phyloP scores from a whole-genome alignment of 805 yeast genomes.

The Blastobotrys parvus region DNA sequence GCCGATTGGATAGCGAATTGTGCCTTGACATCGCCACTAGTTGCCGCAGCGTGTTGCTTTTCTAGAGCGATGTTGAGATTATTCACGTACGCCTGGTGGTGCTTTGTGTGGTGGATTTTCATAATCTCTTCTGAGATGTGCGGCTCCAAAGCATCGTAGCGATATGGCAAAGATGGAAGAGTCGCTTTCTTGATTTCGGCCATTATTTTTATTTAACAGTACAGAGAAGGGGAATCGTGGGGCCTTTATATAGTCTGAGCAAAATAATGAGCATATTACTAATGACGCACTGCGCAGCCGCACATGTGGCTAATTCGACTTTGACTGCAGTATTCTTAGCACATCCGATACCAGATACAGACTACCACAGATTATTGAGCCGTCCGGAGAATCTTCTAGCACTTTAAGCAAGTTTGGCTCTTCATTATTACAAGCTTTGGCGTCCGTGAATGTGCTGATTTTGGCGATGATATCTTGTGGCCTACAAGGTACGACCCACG shows the following conservation, averaged over 20 bases:
- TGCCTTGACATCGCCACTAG: constrained; percentile 48
- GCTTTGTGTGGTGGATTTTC: constrained; percentile 64
- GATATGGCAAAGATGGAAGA: constrained; percentile 15
- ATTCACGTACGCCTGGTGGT: constrained; percentile 82
- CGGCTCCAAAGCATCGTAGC: constrained; percentile 18
- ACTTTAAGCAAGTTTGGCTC: constrained; percentile 8
- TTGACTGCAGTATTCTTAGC: no score
- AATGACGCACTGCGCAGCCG: no score
- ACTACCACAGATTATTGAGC: constrained; percentile 58
- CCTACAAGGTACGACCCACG: constrained; percentile 65
- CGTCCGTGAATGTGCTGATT: no score
- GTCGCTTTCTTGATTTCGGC: constrained; percentile 1
- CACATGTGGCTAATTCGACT: no score
- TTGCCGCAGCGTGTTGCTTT: constrained; percentile 55
- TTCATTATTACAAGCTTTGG: no score
- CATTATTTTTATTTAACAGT: not conserved
- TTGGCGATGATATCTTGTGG: constrained; percentile 27
- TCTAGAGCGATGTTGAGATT: constrained; percentile 73
- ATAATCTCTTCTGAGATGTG: constrained; percentile 16
- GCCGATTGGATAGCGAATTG: constrained; percentile 53
- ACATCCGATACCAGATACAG: constrained; percentile 58
- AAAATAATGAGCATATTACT: no score
- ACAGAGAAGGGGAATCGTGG: not conserved
- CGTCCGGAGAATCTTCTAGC: constrained; percentile 15
- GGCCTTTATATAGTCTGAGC: no score